phyloP scores from a whole-genome alignment of 306 rosid genomes.

The Gastrolobium villosum region DNA sequence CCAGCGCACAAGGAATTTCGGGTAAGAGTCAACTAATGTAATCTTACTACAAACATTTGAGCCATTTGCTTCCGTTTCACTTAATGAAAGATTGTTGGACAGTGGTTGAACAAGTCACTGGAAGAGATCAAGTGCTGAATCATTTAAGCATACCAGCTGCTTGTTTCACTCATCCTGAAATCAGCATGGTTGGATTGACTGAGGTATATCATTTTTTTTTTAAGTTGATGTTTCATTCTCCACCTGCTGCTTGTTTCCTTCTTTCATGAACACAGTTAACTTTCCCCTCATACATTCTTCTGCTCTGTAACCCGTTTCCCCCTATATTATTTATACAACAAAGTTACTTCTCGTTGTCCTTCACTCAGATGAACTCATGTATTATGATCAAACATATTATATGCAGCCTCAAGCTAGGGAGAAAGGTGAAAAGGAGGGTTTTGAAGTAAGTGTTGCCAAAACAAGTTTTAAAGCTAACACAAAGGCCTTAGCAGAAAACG shows the following conservation, averaged over 20 bases:
- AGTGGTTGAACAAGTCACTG: slow-evolving; percentile 89
- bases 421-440: slow-evolving; percentile 74
- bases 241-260: slow-evolving; percentile 33
- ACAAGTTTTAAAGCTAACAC: slow-evolving; percentile 94
- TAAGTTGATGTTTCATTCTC: slow-evolving; percentile 15
- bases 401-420: slow-evolving; percentile 90
- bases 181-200: slow-evolving; percentile 83
- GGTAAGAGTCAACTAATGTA: slow-evolving; percentile 43
- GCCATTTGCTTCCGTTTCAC: slow-evolving; percentile 22
- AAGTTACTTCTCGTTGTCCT: not conserved
- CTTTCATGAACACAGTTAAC: slow-evolving; percentile 3
- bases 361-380: slow-evolving; percentile 3
- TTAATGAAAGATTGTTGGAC: slow-evolving; percentile 3
- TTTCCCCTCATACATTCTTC: slow-evolving; percentile 18
- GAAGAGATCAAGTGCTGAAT: slow-evolving; percentile 81
- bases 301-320: not conserved
- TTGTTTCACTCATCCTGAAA: slow-evolving; percentile 84
- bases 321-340: slow-evolving; percentile 1
- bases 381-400: slow-evolving; percentile 41
- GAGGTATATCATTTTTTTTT: slow-evolving; percentile 55
- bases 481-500: slow-evolving; percentile 89
- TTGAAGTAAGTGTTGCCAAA: slow-evolving; percentile 75
- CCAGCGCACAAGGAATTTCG: slow-evolving; percentile 86
- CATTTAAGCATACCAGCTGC: slow-evolving; percentile 85
- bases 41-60: slow-evolving; percentile 9